Base-by-base conservation (phyloP, 2,329 filamentous ascomycete genomes). In the Fusarium globosum region DNA sequence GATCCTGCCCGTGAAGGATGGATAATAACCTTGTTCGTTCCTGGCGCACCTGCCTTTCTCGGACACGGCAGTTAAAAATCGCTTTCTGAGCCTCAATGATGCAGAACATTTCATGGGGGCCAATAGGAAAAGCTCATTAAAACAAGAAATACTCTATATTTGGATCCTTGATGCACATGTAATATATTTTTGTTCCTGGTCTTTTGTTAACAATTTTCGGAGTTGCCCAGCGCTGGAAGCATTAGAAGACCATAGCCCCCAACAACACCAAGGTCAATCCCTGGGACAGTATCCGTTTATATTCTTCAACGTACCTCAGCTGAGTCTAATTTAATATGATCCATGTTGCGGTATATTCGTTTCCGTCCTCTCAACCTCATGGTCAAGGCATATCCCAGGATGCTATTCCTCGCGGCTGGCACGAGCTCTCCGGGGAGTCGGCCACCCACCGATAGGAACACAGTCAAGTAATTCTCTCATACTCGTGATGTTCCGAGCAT, bases 221-320 rank as follows among this genome's bases (percentile, higher is more conserved):
- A 26, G 13, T 7, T 12, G 9, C n/a, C 39, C 18, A 26, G 18
- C 20, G 11, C 23, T 33, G 35, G 33, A 33, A 35, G 35, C 56
- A 51, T 51, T n/a, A 12, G 18, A 36, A 8, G 9, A 12, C 21
- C 45, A 39, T n/a, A n/a, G 57, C 57, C 57, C 43, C 57, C 56
- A 60, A 52, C 35, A 52, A 23, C 33, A 38, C 43, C 51, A 36
- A 58, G 51, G 39, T 58, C 55, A 36, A 62, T 62, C 33, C 59
- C 26, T 62, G 51, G 20, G 41, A 58, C 36, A 61, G 28, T n/a
- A 30, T 61, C 38, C 43, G 38, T 48, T 21, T 20, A 30, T 41
- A 49, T 23, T 20, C 30, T 48, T 41, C n/a, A 21, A 60, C 43
- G 8, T 10, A 35, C n/a, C 42, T 60, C 35, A 33, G 38, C 49